A percentile compares a stretch with the other conserved stretches of the same genome.
These are phyloP conservation scores for Wallacemonas sp. DNA, from an alignment of 208 protist genomes.

Conservation along the genomic window DNA sequence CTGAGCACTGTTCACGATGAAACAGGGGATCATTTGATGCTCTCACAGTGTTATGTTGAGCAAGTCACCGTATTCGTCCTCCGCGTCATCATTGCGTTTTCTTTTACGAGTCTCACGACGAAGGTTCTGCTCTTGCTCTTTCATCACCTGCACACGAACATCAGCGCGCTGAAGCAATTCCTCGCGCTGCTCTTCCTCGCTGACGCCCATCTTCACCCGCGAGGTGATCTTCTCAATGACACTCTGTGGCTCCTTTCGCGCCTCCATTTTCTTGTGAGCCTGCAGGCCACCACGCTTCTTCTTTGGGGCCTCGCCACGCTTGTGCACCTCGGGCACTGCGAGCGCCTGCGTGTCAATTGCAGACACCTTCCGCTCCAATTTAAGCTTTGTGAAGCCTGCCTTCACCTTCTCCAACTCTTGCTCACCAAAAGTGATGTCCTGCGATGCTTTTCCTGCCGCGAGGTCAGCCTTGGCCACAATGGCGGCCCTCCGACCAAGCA, in stretches of 20 bases:
- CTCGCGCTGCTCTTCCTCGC: slow-evolving; percentile 79
- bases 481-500: slow-evolving; percentile 64
- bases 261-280: slow-evolving; percentile 57
- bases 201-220: slow-evolving; percentile 83
- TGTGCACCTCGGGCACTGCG: slow-evolving; percentile 64
- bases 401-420: slow-evolving; percentile 46
- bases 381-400: slow-evolving; percentile 48
- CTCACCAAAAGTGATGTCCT: slow-evolving; percentile 45
- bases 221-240: slow-evolving; percentile 68
- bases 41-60: slow-evolving; percentile 49
- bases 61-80: slow-evolving; percentile 83
- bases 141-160: slow-evolving; percentile 54
- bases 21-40: no score
- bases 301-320: slow-evolving; percentile 44
- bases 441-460: slow-evolving; percentile 16
- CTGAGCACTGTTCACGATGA: no score
- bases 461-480: slow-evolving; percentile 67
- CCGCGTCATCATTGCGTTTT: slow-evolving; percentile 22
- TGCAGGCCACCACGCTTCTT: slow-evolving; percentile 64
- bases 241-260: slow-evolving; percentile 44
- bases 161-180: slow-evolving; percentile 65
- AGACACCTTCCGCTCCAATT: slow-evolving; percentile 68
- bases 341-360: slow-evolving; percentile 77
- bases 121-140: slow-evolving; percentile 47
- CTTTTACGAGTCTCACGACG: slow-evolving; percentile 51